A percentile compares a stretch with the other conserved stretches of the same genome.
Evolutionary conservation across 306 rosid species (phyloP).

Genomic region (Cicer cuneatum): DNA sequence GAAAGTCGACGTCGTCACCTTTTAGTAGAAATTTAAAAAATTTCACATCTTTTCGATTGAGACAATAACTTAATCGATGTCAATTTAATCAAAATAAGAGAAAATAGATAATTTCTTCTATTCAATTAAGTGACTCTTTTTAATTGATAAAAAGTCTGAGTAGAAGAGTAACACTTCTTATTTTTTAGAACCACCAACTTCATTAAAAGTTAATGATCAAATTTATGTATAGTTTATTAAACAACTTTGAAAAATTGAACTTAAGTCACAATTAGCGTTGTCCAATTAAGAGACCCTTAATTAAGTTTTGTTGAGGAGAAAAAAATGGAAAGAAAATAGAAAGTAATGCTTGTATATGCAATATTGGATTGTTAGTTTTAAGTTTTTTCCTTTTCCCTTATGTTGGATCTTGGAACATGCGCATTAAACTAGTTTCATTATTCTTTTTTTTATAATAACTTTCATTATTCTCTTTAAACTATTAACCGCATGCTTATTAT

Average conservation of each 20-base stretch:
- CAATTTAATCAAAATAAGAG: not conserved
- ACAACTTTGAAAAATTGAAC: not conserved
- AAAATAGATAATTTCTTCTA: not conserved
- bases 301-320: not conserved
- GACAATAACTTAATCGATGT: not conserved
- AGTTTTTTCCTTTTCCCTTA: conserved; percentile 5
- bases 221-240: not conserved
- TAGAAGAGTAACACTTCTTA: not conserved
- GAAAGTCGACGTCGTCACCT: not conserved
- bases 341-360: not conserved
- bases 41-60: not conserved
- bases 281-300: not conserved
- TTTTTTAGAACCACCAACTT: not conserved
- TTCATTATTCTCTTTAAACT: conserved; percentile 14
- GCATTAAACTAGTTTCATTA: conserved; percentile 11
- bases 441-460: not conserved
- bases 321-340: not conserved
- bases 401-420: conserved; percentile 10
- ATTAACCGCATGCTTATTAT: conserved; percentile 41
- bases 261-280: not conserved
- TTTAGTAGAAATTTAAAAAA: not conserved
- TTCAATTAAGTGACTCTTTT: not conserved
- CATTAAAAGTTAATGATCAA: not conserved
- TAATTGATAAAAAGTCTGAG: not conserved
- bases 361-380: conserved; percentile 27